A percentile compares a stretch with the other conserved stretches of the same genome.
phyloP scores from a whole-genome alignment of 352 stramenopile genomes.

The Blastocystis sp. region DNA sequence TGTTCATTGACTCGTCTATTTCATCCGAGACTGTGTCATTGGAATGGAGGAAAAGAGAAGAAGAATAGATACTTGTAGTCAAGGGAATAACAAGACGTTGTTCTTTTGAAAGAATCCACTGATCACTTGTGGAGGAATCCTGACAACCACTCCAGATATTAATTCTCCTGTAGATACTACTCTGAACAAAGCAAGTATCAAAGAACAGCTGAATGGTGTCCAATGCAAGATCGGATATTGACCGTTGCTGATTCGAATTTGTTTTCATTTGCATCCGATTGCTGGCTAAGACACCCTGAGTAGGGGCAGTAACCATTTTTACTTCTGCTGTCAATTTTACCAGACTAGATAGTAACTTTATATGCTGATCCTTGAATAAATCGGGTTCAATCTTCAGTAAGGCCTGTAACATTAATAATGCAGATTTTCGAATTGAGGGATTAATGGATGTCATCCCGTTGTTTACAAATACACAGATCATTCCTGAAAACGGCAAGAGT shows the following conservation, averaged over 20 bases:
- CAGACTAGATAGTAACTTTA: constrained; percentile 7
- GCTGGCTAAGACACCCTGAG: constrained; percentile 5
- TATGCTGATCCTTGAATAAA: constrained; percentile 2
- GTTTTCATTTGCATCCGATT: constrained; percentile 11
- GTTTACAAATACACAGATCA: constrained; percentile 56
- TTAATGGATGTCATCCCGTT: constrained; percentile 58
- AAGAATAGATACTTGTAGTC: background rate
- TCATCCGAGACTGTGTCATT: background rate
- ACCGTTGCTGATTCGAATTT: constrained; percentile 11
- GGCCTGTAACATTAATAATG: constrained; percentile 23
- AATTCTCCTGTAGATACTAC: constrained; percentile 10
- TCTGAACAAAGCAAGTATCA: background rate
- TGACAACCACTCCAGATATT: background rate
- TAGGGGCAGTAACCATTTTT: background rate
- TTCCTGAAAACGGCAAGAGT: constrained; percentile 6
- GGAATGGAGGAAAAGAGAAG: constrained; percentile 6
- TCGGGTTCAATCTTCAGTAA: constrained; percentile 40
- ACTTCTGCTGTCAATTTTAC: constrained; percentile 33
- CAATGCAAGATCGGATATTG: constrained; percentile 6
- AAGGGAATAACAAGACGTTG: background rate
- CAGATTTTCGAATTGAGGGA: constrained; percentile 8
- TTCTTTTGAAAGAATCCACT: background rate
- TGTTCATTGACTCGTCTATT: background rate
- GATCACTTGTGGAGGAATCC: background rate
- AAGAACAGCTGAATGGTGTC: constrained; percentile 49